Percentiles rank a stretch among this genome's conserved stretches.
These are phyloP conservation scores for Pulveroboletus sp. DNA, from an alignment of 768 basidiomycete species.

Conservation along the genomic window DNA sequence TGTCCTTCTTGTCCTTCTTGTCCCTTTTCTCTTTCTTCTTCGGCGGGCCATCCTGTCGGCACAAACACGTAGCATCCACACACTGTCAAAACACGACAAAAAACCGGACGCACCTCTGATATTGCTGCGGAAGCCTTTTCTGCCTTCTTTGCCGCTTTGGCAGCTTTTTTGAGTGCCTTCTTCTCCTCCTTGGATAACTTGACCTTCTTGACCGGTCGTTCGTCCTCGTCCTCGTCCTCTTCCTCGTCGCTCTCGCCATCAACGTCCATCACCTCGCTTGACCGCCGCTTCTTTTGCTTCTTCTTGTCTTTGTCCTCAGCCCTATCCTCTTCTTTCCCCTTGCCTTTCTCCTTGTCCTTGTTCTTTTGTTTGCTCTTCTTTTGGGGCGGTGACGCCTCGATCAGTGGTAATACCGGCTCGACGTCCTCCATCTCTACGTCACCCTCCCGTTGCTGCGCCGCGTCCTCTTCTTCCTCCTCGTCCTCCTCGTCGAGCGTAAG, in stretches of 20 bases:
- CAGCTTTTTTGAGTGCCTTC: conserved; percentile 76
- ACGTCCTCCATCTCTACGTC: conserved; percentile 44
- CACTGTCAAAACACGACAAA: conserved; percentile 1
- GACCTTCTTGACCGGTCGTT: conserved; percentile 58
- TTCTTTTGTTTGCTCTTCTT: conserved; percentile 50
- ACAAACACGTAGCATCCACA: not conserved
- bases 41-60: conserved; percentile 28
- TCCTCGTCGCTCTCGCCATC: conserved; percentile 44
- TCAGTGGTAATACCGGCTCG: conserved; percentile 50
- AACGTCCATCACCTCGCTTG: conserved; percentile 62
- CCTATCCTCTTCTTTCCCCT: conserved; percentile 7
- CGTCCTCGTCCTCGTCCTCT: conserved; percentile 42
- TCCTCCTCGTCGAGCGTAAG: conserved; percentile 70
- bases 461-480: conserved; percentile 47
- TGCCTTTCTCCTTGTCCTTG: conserved; percentile 31
- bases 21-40: conserved; percentile 35
- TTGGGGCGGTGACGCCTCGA: conserved; percentile 53
- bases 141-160: conserved; percentile 58
- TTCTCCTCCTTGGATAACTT: conserved; percentile 84
- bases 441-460: conserved; percentile 11
- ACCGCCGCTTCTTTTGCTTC: conserved; percentile 55
- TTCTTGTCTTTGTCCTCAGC: not conserved
- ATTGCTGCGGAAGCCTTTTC: conserved; percentile 31
- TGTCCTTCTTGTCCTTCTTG: conserved; percentile 38
- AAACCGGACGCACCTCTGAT: conserved; percentile 31